phyloP scores from a whole-genome alignment of 805 yeast species.

The Candida palmyrensis region DNA sequence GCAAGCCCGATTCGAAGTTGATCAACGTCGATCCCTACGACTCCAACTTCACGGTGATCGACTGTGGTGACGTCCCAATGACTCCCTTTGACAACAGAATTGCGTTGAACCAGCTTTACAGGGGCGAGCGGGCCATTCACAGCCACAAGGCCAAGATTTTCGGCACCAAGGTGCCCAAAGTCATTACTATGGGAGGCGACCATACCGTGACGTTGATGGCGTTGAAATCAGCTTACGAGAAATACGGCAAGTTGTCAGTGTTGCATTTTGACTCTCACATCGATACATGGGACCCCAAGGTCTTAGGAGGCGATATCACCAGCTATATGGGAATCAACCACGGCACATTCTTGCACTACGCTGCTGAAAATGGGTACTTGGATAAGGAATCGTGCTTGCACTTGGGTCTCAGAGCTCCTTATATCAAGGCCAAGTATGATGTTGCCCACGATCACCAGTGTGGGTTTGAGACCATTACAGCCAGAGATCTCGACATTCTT shows the following conservation, averaged over 20 bases:
- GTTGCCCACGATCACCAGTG: slow-evolving; percentile 43
- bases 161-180: slow-evolving; percentile 25
- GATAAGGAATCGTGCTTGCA: slow-evolving; percentile 46
- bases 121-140: slow-evolving; percentile 44
- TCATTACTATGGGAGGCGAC: slow-evolving; percentile 58
- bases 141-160: slow-evolving; percentile 23
- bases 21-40: slow-evolving; percentile 50
- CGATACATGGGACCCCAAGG: slow-evolving; percentile 65
- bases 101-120: slow-evolving; percentile 55
- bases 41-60: slow-evolving; percentile 41
- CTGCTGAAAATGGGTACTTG: slow-evolving; percentile 61
- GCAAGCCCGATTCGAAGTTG: slow-evolving; percentile 29
- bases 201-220: slow-evolving; percentile 53
- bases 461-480: slow-evolving; percentile 43
- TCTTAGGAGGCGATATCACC: slow-evolving; percentile 58
- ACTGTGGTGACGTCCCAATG: slow-evolving; percentile 63
- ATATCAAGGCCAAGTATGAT: slow-evolving; percentile 35
- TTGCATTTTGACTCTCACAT: slow-evolving; percentile 64
- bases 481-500: slow-evolving; percentile 41
- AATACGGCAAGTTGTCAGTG: slow-evolving; percentile 44
- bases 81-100: slow-evolving; percentile 61
- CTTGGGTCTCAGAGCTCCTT: slow-evolving; percentile 65
- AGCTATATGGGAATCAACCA: slow-evolving; percentile 58
- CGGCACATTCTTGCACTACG: slow-evolving; percentile 68
- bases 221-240: slow-evolving; percentile 46